Conservation (phyloP, 2,329 filamentous ascomycete species). For the Neonectria coccinea region DNA sequence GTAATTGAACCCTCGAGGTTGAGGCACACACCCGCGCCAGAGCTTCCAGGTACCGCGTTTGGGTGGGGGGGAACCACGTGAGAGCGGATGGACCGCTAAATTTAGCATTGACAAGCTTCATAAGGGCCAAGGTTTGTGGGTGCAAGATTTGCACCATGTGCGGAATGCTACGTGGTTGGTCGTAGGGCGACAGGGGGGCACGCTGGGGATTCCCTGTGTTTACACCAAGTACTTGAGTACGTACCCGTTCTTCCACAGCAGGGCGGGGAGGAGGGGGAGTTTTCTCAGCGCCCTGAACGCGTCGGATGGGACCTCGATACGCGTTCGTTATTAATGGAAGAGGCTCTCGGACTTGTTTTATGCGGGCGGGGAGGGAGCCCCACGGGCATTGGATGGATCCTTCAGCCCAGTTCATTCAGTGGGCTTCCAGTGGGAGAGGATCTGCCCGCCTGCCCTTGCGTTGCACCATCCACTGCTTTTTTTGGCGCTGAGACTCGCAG, state of each 20-base stretch:
- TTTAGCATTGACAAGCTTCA: conserved; percentile 19
- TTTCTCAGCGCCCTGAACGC: neutral
- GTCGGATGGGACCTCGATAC: neutral
- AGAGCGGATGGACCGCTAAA: conserved; percentile 16
- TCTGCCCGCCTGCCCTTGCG: neutral
- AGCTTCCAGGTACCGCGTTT: neutral
- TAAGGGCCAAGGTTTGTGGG: conserved; percentile 6
- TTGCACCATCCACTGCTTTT: neutral
- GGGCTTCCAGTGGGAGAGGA: conserved; percentile 1
- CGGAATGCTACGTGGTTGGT: conserved; percentile 5
- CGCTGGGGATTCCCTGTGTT: conserved; percentile 8
- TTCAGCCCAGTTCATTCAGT: conserved; percentile 15
- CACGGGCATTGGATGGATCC: neutral
- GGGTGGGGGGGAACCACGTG: conserved; percentile 8
- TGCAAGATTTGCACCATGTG: neutral
- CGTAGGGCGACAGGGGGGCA: conserved; percentile 17
- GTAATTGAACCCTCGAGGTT: conserved; percentile 13
- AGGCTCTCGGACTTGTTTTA: conserved; percentile 17
- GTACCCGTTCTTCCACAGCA: neutral
- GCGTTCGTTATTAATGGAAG: neutral
- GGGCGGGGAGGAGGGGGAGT: neutral
- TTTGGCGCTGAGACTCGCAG: neutral
- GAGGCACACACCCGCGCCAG: neutral
- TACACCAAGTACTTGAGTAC: neutral
- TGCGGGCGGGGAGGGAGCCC: conserved; percentile 13